Evolutionary conservation across 495 filamentous ascomycete genomes (phyloP).

Genomic region (Aspergillus leporis): DNA sequence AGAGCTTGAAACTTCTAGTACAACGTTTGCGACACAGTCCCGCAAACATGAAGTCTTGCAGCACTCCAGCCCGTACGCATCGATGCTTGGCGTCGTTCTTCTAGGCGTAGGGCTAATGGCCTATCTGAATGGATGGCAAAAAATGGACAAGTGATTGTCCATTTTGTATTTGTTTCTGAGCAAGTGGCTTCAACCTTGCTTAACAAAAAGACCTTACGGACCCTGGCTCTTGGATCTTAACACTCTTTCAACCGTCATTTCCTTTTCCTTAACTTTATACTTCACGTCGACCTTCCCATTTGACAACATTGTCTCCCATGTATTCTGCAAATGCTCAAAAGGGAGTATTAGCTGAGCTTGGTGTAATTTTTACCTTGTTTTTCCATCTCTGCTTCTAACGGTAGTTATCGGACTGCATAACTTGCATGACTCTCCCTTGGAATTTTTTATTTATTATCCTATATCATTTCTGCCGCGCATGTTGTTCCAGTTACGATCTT

Average conservation of each 20-base stretch:
- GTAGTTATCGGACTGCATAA: slow-evolving; percentile 13
- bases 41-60: slow-evolving; percentile 48
- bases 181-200: slow-evolving; percentile 10
- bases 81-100: slow-evolving; percentile 85
- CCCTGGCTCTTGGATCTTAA: not conserved
- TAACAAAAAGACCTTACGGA: slow-evolving; percentile 8
- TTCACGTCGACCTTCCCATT: slow-evolving; percentile 16
- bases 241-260: slow-evolving; percentile 7
- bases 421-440: slow-evolving; percentile 13
- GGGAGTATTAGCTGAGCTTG: slow-evolving; percentile 20
- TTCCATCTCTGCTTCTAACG: slow-evolving; percentile 24
- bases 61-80: slow-evolving; percentile 77
- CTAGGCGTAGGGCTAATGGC: slow-evolving; percentile 92
- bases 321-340: slow-evolving; percentile 20
- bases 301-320: slow-evolving; percentile 25
- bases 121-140: slow-evolving; percentile 87
- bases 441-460: slow-evolving; percentile 23
- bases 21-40: slow-evolving; percentile 42
- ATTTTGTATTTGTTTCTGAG: slow-evolving; percentile 1
- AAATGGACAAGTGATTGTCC: slow-evolving; percentile 55
- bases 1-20: slow-evolving; percentile 40
- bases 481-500: slow-evolving; percentile 43
- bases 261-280: slow-evolving; percentile 20
- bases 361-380: slow-evolving; percentile 20
- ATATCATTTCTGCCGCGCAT: slow-evolving; percentile 21